Conservation (phyloP, 306 rosid genomes). For the Nissolia schottii region DNA sequence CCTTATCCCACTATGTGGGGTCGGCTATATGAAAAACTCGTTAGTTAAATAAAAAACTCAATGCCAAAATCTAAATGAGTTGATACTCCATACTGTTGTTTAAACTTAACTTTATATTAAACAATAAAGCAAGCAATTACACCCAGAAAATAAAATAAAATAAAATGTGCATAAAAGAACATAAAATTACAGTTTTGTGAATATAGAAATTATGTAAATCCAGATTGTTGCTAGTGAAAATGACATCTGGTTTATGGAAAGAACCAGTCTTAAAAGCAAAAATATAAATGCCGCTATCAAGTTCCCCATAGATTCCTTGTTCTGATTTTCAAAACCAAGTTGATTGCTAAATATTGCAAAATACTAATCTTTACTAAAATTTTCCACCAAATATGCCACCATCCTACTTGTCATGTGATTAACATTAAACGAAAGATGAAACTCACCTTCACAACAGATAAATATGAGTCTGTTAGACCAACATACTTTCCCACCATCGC, state of each 20-base stretch:
- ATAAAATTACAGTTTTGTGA: not conserved
- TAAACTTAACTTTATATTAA: not conserved
- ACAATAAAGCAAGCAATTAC: not conserved
- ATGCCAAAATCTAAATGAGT: constrained; percentile 2
- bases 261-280: not conserved
- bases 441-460: constrained; percentile 90
- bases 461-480: constrained; percentile 93
- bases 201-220: not conserved
- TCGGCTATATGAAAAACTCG: no score
- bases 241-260: not conserved
- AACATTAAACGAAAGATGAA: constrained; percentile 17
- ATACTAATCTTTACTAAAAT: not conserved
- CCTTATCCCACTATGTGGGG: no score
- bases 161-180: constrained; percentile 2
- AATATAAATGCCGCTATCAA: not conserved
- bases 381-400: not conserved
- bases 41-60: not conserved
- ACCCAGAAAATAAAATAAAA: not conserved
- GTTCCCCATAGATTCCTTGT: not conserved
- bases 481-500: constrained; percentile 99
- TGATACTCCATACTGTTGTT: not conserved
- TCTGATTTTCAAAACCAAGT: constrained; percentile 6
- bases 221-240: not conserved
- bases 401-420: constrained; percentile 2
- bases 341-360: not conserved